Base-by-base conservation (phyloP, 176 grass and related monocot genomes). In the Stipa capillata region DNA sequence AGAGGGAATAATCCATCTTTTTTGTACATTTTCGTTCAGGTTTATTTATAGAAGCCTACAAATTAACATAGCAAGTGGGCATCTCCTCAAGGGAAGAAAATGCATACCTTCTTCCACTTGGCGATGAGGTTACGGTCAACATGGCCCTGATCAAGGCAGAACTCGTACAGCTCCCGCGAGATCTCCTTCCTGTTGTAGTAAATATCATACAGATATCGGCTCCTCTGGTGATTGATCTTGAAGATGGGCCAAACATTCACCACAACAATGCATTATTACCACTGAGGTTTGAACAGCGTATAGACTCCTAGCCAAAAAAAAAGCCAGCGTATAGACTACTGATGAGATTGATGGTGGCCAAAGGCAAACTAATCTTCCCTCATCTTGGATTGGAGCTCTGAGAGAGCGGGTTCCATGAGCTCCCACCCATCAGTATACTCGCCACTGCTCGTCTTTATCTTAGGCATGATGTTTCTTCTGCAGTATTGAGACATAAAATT, bases 161-260 rank as follows among this genome's bases (percentile, higher is more conserved):
- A 82, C 64, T 82, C 72, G 27, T 82, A 79, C 55, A 82, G 47
- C 17, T 82, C 83, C 25, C 53, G 68, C 10, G 29, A 86, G 23
- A 82, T 82, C 43, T 85, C 87, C 44, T 85, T 85, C 76, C 69
- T 82, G 18, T 78, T 48, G 35, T 85, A 52, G 41, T 89, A 89
- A 37, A 85, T 82, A 14, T 89, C 87, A 82, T 78, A 85, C 49
- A 89, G 40, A 11, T 85, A 85, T 32, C 71, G 56, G 16, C 62
- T 81, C 69, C 79, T 85, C 55, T 85, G 76, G 68, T 89, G 82
- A 9, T 78, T 47, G 44, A 89, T 85, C 44, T 67, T 72, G 79
- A 85, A 82, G 42, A 89, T 85, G 21, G 87, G 82, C 87, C 82
- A 89, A 16, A n/a, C n/a, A n/a, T n/a, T n/a, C n/a, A n/a, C n/a